Conservation (phyloP, 2,329 filamentous ascomycete species). For the Fusarium longipes region DNA sequence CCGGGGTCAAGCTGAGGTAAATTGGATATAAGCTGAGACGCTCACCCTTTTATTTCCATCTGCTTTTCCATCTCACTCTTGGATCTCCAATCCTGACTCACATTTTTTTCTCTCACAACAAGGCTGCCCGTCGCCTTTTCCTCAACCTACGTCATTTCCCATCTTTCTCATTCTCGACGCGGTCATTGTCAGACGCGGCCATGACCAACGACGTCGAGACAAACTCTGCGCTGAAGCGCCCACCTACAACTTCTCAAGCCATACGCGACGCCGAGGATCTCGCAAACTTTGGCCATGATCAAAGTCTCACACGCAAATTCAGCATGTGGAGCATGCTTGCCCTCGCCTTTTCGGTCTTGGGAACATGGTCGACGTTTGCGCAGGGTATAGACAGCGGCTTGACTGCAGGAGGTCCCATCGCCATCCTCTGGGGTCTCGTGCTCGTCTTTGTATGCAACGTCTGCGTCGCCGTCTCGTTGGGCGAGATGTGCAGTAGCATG, state of each 20-base stretch:
- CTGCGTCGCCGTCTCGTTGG: constrained; percentile 65
- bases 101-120: not conserved
- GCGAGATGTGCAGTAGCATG: constrained; percentile 68
- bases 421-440: constrained; percentile 65
- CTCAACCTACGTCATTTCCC: too few species aligned
- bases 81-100: not conserved
- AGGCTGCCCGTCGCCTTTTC: constrained; percentile 41
- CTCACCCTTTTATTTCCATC: not conserved
- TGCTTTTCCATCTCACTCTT: not conserved
- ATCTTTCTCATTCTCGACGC: constrained; percentile 22
- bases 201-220: constrained; percentile 45
- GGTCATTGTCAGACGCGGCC: constrained; percentile 40
- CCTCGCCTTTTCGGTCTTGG: constrained; percentile 67
- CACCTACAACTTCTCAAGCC: constrained; percentile 43
- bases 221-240: constrained; percentile 40
- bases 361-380: constrained; percentile 68
- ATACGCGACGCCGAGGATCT: constrained; percentile 54
- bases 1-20: not conserved
- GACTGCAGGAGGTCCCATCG: constrained; percentile 64
- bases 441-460: constrained; percentile 65
- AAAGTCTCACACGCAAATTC: constrained; percentile 60
- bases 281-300: constrained; percentile 55
- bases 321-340: constrained; percentile 67
- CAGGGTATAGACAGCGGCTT: constrained; percentile 61
- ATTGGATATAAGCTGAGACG: constrained; percentile 33